These are phyloP conservation scores for Wickerhamomyces sydowiorum DNA, from an alignment of 805 yeast species.

Conservation along the genomic window DNA sequence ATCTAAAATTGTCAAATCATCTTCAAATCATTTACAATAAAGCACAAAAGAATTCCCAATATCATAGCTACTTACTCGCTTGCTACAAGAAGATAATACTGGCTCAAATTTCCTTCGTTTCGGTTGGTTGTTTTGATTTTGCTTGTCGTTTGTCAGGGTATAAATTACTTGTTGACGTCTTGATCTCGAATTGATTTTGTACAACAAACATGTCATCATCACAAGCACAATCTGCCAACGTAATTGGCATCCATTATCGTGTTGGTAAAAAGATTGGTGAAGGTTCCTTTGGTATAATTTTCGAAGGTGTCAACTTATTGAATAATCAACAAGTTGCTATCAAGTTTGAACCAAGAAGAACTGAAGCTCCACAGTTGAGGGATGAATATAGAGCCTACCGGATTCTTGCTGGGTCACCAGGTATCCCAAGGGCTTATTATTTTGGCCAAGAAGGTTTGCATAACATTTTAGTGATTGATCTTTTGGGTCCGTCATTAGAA, in stretches of 20 bases:
- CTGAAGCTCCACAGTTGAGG: constrained; percentile 95
- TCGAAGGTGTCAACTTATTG: constrained; percentile 90
- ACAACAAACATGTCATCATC: neutral
- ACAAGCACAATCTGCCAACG: constrained; percentile 16
- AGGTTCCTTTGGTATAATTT: constrained; percentile 96
- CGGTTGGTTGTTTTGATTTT: too few species aligned
- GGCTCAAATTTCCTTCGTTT: neutral
- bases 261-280: constrained; percentile 98
- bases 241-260: constrained; percentile 91
- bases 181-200: neutral
- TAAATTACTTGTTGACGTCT: too few species aligned
- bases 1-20: too few species aligned
- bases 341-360: constrained; percentile 93
- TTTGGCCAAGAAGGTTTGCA: constrained; percentile 98
- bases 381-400: constrained; percentile 97
- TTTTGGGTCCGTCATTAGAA: constrained; percentile 92
- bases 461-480: constrained; percentile 88
- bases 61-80: too few species aligned
- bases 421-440: constrained; percentile 95
- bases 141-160: too few species aligned
- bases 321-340: constrained; percentile 94
- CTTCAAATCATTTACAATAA: too few species aligned
- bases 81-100: too few species aligned
- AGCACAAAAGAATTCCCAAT: too few species aligned
- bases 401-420: constrained; percentile 71